These are phyloP conservation scores for Zygosaccharomyces bisporus DNA, from an alignment of 805 yeast genomes.

Conservation along the genomic window DNA sequence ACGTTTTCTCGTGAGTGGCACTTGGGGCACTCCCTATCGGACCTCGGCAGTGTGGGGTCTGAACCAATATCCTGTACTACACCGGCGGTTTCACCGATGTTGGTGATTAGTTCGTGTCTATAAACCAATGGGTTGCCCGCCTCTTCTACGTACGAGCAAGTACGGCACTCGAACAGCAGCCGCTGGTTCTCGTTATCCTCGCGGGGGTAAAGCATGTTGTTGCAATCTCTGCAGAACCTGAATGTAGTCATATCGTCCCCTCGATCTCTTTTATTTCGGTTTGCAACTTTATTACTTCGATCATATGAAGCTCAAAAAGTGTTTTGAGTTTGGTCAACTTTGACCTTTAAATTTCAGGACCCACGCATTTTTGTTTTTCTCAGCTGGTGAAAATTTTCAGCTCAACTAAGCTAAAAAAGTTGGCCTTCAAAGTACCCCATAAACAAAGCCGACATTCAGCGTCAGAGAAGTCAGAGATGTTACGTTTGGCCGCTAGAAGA, in stretches of 20 bases:
- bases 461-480: constrained; percentile 13
- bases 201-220: constrained; percentile 96
- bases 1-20: constrained; percentile 90
- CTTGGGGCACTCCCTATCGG: constrained; percentile 88
- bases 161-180: constrained; percentile 87
- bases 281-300: no score
- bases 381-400: neutral
- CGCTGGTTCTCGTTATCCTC: constrained; percentile 76
- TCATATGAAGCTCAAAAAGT: neutral
- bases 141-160: constrained; percentile 88
- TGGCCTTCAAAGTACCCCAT: neutral
- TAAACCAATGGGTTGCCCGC: constrained; percentile 86
- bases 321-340: neutral
- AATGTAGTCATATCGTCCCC: constrained; percentile 70
- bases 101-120: constrained; percentile 87
- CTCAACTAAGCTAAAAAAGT: neutral
- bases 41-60: constrained; percentile 97
- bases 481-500: constrained; percentile 23
- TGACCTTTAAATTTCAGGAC: constrained; percentile 1
- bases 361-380: neutral
- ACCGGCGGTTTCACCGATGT: constrained; percentile 93
- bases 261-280: neutral
- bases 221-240: constrained; percentile 92
- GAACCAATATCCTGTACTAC: constrained; percentile 92
- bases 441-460: neutral